Base-by-base conservation (phyloP, 2,329 filamentous ascomycete genomes). In the Fusarium newnesense region DNA sequence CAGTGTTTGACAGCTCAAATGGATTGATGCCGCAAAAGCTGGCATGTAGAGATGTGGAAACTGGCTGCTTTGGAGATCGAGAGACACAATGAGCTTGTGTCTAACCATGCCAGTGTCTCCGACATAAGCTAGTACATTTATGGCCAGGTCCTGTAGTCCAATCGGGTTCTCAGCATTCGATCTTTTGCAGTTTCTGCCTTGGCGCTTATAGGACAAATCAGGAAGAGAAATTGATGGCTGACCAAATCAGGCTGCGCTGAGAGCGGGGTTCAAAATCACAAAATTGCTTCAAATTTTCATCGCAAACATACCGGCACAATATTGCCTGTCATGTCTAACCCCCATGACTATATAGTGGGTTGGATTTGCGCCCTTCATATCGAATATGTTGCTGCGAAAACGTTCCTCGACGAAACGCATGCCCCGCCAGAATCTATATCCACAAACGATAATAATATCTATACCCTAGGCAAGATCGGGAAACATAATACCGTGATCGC, bases 311-410 rank as follows among this genome's bases (percentile, higher is more conserved):
- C 1, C 15, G 8, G 16, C 9, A 9, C n/a, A 24, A 42, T 11
- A 42, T 7, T 6, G 7, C 13, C 8, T 1, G n/a, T 24, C 40
- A 61, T 61, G 46, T 53, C 59, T 1, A 24, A 53, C 12, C 59
- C 59, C 4, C 26, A 54, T 1, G 28, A 63, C 16, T 86, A 85
- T 57, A 83, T 77, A 1, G 79, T 86, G 13, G 84, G 83, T 18
- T 85, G 83, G 84, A 84, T 87, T 10, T 85, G 81, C 57, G 83
- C 84, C 15, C 64, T 85, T 4, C n/a, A 9, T 0, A 77, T 71
- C 0, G 84, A 86, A 59, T 78, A 74, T 43, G 76, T 81, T 44
- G 84, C 84, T 9, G 84, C 84, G 5, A 70, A 70, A 34, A 71
- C 50, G 1, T 80, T 85, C 34, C 81, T 86, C 5, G 83, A 86